Base-by-base conservation (phyloP, 257 asterid genomes). In the Solanum chmielewskii region DNA sequence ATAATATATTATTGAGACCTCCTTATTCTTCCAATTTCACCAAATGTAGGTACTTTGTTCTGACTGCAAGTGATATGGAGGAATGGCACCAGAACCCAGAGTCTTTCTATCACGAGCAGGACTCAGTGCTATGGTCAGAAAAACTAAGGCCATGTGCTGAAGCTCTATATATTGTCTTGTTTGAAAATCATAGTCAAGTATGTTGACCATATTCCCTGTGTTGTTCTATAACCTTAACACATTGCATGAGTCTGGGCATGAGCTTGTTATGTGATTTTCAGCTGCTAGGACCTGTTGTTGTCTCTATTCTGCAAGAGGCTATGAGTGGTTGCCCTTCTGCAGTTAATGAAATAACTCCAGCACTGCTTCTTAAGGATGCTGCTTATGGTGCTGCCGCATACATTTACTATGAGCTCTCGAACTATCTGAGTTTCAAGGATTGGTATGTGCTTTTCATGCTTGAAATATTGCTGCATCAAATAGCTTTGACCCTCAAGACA, bases 311-410 rank as follows among this genome's bases (percentile, higher is more conserved):
- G 89, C 98, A 96, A 88, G 99, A 97, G 92, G 99, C 99, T 87
- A 97, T 97, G 99, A 90, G 83, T 91, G 94, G 92, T 25, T 96
- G 98, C 85, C 98, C 98, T 92, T 89, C 96, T 89, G 93, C 99
- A 85, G 93, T 93, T 80, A 90, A 87, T 90, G 99, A 97, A 88
- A 93, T 97, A 66, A 94, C 95, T 87, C 93, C 96, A 14, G 95
- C 92, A 31, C 88, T 96, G 91, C 99, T 97, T 90, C 95, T 97
- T 83, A 97, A 97, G 92, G 99, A 97, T 62, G 99, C 99, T 90
- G 99, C 99, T 84, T 97, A 97, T 92, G 95, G 98, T 87, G 99
- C 99, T 87, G 99, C 99, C 62, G 98, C 99, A 64, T 96, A 95
- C 90, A 97, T 96, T 74, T 94, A 96, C 91, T 97, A 96, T 88